Base-by-base conservation (phyloP, 305 asterid genomes). In the Fraxinus dipetala region DNA sequence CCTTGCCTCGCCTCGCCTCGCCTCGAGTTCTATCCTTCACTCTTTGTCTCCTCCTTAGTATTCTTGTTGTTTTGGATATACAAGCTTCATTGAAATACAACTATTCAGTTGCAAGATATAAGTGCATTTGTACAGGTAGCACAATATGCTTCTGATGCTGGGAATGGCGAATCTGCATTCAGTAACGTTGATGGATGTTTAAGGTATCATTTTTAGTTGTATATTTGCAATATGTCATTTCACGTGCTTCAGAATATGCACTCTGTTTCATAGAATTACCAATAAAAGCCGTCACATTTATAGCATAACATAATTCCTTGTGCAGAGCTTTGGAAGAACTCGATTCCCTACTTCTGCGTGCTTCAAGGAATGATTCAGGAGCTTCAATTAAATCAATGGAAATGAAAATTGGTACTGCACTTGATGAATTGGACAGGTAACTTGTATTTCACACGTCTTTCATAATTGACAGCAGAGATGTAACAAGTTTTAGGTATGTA, bases 271-370 rank as follows among this genome's bases (percentile, higher is more conserved):
- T 8, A 11, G 31, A 26, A 67, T 28, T 28, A 30, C 74, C 74
- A 67, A 14, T 30, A 24, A 26, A 63, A 63, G 35, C 26, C 72
- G 6, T 54, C 31, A 26, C 72, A 65, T 65, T 63, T 65, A 30
- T 2, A 26, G 35, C 35, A 26, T 65, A 26, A 30, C 75, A 30
- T 28, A 31, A 69, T 30, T 69, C 75, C 75, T 5, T 6, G 20
- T 70, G 83, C 73, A 95, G 98, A 69, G 94, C 99, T 18, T 85
- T 95, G 92, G 98, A 95, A 91, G 98, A 93, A 79, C 99, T 95
- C 2, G 98, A 95, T 85, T 95, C 98, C 30, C 87, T 94, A 83
- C 95, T 95, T 54, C 83, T 93, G 81, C 94, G 87, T 67, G 99
- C 98, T 69, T 93, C 98, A 24, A 87, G 99, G 87, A 93, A 92